Base-by-base conservation (phyloP, 164 flowering plant species). In the Aristolochia contorta region DNA sequence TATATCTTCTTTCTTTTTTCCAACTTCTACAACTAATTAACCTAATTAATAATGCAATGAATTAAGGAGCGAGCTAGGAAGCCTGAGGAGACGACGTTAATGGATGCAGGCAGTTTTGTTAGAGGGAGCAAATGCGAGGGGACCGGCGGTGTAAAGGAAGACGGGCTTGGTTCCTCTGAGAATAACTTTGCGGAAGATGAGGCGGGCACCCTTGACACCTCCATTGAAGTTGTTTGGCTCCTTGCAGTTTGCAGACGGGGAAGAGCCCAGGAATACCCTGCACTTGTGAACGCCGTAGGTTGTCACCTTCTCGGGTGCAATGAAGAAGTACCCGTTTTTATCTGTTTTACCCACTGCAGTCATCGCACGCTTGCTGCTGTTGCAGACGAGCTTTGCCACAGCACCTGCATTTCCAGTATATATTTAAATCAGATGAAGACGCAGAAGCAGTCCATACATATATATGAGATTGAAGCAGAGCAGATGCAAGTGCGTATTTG, bases 251-350 rank as follows among this genome's bases (percentile, higher is more conserved):
- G 19, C 25, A 8, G 19, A 24, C 13, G 66, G 59, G 1, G 66
- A 63, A 1, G 66, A 54, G 14, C 12, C 24, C 18, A 63, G 15
- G 52, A 57, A 75, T 16, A 71, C 84, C 69, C 56, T 75, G 82
- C 93, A 91, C 61, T 73, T 79, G 75, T 71, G 81, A 65, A 55
- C 66, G 5, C 69, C 85, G 58, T 21, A 76, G 46, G 64, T 74
- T 43, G 76, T 80, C 46, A 88, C 47, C 75, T 78, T 74, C 0
- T 84, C 79, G 22, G 78, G 78, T 19, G 60, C 15, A 45, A 83
- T 22, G 67, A 66, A 74, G 80, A 84, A 87, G 72, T 80, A 86
- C 4, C 94, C 96, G 18, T 86, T 84, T 72, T 80, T 79, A 82
- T 91, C 90, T 2, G 96, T 79, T 12, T 20, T 71, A 8, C 69